These are phyloP conservation scores for Schizophyllum commune DNA, from an alignment of 1,284 basidiomycete genomes.

Conservation along the genomic window DNA sequence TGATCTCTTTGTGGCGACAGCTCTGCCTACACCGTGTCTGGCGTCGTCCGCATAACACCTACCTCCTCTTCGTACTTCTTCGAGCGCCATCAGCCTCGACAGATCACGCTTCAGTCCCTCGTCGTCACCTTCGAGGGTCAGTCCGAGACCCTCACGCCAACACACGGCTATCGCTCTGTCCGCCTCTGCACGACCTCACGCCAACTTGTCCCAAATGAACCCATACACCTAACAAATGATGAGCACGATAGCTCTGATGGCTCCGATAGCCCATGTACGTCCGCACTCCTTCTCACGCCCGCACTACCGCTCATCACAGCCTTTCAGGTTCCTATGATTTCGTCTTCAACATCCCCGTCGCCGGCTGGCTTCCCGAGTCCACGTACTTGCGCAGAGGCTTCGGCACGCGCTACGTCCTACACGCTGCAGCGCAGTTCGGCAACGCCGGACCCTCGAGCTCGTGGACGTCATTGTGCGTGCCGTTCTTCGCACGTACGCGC, in stretches of 20 bases:
- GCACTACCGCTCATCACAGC: conserved; percentile 3
- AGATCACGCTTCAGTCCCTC: conserved; percentile 57
- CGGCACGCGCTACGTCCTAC: conserved; percentile 60
- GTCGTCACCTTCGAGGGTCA: conserved; percentile 71
- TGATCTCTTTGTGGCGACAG: conserved; percentile 26
- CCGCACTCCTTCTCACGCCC: not conserved
- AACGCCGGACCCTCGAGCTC: conserved; percentile 32
- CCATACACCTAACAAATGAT: conserved; percentile 56
- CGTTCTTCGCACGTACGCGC: conserved; percentile 35
- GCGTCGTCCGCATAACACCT: conserved; percentile 56
- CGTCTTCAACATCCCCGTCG: conserved; percentile 62
- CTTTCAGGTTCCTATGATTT: conserved; percentile 51
- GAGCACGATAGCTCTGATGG: conserved; percentile 44
- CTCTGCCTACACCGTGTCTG: conserved; percentile 70
- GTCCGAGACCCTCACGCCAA: conserved; percentile 51
- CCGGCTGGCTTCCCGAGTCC: conserved; percentile 70
- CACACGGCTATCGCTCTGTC: conserved; percentile 51
- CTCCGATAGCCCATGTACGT: conserved; percentile 30
- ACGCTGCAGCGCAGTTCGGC: conserved; percentile 54
- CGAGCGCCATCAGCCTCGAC: conserved; percentile 36
- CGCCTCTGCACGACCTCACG: conserved; percentile 61
- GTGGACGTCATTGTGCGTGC: conserved; percentile 39
- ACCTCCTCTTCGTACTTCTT: conserved; percentile 43
- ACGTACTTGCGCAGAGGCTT: conserved; percentile 39
- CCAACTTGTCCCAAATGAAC: conserved; percentile 44